A percentile compares a stretch with the other conserved stretches of the same genome.
Evolutionary conservation across 108 stramenopile species (phyloP).

Genomic region (Schizochytrium sp.): DNA sequence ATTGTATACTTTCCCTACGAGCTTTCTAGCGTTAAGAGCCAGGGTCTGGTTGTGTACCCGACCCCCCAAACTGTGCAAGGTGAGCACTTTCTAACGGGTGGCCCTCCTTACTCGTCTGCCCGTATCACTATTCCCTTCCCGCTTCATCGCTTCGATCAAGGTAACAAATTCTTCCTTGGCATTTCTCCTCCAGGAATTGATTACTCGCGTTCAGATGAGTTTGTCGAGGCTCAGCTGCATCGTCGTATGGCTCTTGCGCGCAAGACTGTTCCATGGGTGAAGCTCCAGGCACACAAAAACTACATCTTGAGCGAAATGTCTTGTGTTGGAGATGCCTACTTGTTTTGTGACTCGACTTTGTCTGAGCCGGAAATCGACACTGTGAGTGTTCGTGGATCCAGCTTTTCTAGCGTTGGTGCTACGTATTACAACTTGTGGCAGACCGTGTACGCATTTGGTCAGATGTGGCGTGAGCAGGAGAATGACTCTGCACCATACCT

Average conservation of each 20-base stretch:
- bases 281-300: background rate
- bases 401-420: background rate
- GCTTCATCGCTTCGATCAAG: background rate
- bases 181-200: background rate
- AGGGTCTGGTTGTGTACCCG: background rate
- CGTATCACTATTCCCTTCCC: constrained; percentile 22
- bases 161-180: background rate
- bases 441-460: background rate
- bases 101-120: background rate
- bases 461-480: background rate
- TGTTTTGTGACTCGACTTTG: background rate
- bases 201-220: too few species aligned
- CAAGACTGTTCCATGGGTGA: background rate
- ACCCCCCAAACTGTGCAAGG: background rate
- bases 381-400: background rate
- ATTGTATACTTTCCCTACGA: background rate
- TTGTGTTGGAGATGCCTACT: background rate
- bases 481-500: background rate
- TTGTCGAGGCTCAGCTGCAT: background rate
- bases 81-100: background rate
- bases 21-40: background rate
- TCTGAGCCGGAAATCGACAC: background rate
- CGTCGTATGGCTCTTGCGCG: background rate
- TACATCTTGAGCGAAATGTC: background rate
- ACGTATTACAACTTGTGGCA: constrained; percentile 7